Base-by-base conservation (phyloP, 805 yeast species). In the Candida railenensis region DNA sequence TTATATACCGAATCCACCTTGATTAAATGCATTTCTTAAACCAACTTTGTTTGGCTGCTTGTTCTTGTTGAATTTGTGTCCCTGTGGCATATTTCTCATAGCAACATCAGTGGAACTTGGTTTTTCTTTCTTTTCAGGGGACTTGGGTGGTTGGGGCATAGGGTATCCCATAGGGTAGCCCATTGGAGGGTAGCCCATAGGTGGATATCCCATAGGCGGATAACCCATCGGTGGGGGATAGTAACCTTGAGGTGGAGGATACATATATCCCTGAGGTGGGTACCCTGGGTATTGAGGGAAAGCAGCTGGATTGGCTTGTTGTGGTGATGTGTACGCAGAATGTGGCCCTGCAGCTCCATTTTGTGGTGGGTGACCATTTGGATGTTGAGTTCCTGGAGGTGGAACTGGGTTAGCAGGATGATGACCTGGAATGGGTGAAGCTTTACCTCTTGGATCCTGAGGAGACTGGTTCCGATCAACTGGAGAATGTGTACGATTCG, bases 1-100 rank as follows among this genome's bases (percentile, higher is more conserved):
- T 42, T 65, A 85, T 33, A 86, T 83, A 40, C 92, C 92, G 66
- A 85, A 86, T 45, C 76, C 76, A 25, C 86, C 87, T 47, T 78
- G 81, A 56, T 79, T 77, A 42, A 86, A 73, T 1, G 88, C 87
- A 43, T 81, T 76, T 54, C 89, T 74, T 39, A 86, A 70, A 44
- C 76, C 72, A 37, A 80, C 83, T 55, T 83, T 81, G 53, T 79
- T 79, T 32, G 70, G 63, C 20, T 59, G 66, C 43, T 66, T 61
- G 56, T 71, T 80, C 57, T 74, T 73, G 25, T 65, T 58, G 42
- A 56, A 59, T n/a, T 21, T 33, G 44, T 65, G 55, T 3, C 74
- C 68, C 4, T 73, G 53, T 3, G 86, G 87, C 66, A 79, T 68
- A 33, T 66, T 63, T 53, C 63, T 67, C 57, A 80, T 64, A 3